phyloP scores from a whole-genome alignment of 2,329 filamentous ascomycete genomes.

The Verticillium nonalfalfae region DNA sequence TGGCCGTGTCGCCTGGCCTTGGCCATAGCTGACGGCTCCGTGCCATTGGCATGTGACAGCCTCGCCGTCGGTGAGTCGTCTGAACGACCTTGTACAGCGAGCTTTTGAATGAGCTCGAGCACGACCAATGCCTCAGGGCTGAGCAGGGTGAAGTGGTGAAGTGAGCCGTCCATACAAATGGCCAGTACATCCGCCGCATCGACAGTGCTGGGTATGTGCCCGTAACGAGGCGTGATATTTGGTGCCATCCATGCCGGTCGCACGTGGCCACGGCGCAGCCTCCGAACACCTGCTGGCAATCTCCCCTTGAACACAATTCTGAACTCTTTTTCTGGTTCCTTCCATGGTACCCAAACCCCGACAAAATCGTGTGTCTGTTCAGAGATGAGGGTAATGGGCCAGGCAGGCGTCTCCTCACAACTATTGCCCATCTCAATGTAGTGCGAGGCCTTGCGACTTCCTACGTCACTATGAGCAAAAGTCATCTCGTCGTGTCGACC shows the following conservation, averaged over 20 bases:
- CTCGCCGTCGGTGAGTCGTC: conserved; percentile 28
- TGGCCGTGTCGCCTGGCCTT: conserved; percentile 37
- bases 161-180: conserved; percentile 60
- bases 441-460: conserved; percentile 35
- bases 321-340: conserved; percentile 31
- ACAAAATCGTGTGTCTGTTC: conserved; percentile 39
- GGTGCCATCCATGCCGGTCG: conserved; percentile 43
- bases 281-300: conserved; percentile 49
- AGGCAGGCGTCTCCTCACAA: conserved; percentile 16
- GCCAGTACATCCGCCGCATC: conserved; percentile 54
- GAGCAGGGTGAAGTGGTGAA: conserved; percentile 65
- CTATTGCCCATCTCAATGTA: conserved; percentile 37
- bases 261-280: conserved; percentile 45
- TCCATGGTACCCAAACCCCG: conserved; percentile 44
- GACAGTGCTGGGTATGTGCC: conserved; percentile 31
- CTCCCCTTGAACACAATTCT: conserved; percentile 48
- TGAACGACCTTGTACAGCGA: conserved; percentile 17
- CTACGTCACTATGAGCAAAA: conserved; percentile 37
- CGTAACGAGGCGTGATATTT: conserved; percentile 29
- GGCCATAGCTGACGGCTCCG: not conserved
- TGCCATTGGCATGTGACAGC: conserved; percentile 29
- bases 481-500: conserved; percentile 26
- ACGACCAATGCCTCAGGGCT: conserved; percentile 57
- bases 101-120: conserved; percentile 66
- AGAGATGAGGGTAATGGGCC: conserved; percentile 39